phyloP scores from a whole-genome alignment of 352 stramenopile genomes.

The Blastocystis hominis region DNA sequence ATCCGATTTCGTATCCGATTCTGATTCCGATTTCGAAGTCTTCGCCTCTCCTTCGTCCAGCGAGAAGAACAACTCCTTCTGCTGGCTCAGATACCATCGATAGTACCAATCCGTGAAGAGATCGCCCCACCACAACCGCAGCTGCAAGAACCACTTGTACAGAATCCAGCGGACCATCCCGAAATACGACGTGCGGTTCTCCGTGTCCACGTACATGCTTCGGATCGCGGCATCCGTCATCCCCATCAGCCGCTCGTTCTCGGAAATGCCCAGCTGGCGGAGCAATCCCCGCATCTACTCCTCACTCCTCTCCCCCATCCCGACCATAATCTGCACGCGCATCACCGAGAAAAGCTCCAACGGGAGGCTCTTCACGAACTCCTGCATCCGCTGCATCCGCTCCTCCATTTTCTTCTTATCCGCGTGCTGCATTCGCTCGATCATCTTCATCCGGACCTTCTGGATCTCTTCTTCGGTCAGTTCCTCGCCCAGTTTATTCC shows the following conservation, averaged over 20 bases:
- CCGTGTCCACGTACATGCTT: background rate
- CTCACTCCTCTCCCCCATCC: background rate
- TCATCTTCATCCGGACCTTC: background rate
- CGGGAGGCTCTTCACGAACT: slow-evolving; percentile 25
- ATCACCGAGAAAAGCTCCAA: slow-evolving; percentile 14
- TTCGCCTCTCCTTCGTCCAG: background rate
- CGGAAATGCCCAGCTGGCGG: background rate
- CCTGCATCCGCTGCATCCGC: slow-evolving; percentile 45
- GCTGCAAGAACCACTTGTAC: background rate
- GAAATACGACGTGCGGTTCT: background rate
- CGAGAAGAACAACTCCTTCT: background rate
- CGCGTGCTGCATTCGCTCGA: background rate
- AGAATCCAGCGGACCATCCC: background rate
- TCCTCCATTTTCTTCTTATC: background rate
- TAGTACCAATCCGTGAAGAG: slow-evolving; percentile 38
- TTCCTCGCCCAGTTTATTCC: slow-evolving; percentile 27
- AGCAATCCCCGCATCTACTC: background rate
- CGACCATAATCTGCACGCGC: slow-evolving; percentile 35
- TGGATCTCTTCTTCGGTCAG: slow-evolving; percentile 41
- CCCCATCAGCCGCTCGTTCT: slow-evolving; percentile 7
- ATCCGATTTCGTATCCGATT: no score
- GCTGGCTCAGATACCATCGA: background rate
- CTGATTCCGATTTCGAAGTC: background rate
- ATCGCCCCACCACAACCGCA: background rate
- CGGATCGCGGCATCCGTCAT: slow-evolving; percentile 19